phyloP scores from a whole-genome alignment of 2,329 filamentous ascomycete species.

The Thelonectria rubi region DNA sequence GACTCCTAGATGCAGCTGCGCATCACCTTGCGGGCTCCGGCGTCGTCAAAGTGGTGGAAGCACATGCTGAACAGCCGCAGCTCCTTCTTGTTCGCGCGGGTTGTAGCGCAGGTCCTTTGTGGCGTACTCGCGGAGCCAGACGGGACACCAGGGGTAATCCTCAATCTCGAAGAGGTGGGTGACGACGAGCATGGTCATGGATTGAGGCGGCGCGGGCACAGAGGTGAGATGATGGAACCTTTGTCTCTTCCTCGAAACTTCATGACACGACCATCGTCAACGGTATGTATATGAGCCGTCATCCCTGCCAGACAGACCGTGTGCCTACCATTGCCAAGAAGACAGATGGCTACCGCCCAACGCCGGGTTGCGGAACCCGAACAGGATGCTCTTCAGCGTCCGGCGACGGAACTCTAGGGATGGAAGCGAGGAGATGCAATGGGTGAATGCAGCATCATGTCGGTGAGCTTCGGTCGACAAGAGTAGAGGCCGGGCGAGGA shows the following conservation, averaged over 20 bases:
- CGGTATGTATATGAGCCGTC: background rate
- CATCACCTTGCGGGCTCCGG: conserved; percentile 34
- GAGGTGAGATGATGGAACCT: background rate
- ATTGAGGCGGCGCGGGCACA: no score
- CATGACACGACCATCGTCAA: background rate
- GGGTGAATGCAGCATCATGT: no score
- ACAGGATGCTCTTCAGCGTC: background rate
- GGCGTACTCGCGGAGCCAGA: conserved; percentile 38
- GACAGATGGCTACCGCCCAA: background rate
- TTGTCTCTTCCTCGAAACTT: background rate
- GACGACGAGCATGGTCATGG: conserved; percentile 28
- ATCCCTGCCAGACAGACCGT: background rate
- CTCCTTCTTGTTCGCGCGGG: conserved; percentile 38
- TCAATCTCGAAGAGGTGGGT: conserved; percentile 37
- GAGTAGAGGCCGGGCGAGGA: no score
- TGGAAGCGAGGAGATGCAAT: no score
- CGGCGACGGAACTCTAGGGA: background rate
- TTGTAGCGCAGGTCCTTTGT: no score
- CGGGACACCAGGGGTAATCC: conserved; percentile 36
- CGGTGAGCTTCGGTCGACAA: no score
- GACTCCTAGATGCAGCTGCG: conserved; percentile 35
- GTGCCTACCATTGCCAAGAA: background rate
- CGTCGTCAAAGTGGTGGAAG: conserved; percentile 38
- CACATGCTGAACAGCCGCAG: conserved; percentile 38
- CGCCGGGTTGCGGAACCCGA: conserved; percentile 27